These are phyloP conservation scores for Pinus taeda DNA, from an alignment of 75 land plant species.

Conservation along the genomic window DNA sequence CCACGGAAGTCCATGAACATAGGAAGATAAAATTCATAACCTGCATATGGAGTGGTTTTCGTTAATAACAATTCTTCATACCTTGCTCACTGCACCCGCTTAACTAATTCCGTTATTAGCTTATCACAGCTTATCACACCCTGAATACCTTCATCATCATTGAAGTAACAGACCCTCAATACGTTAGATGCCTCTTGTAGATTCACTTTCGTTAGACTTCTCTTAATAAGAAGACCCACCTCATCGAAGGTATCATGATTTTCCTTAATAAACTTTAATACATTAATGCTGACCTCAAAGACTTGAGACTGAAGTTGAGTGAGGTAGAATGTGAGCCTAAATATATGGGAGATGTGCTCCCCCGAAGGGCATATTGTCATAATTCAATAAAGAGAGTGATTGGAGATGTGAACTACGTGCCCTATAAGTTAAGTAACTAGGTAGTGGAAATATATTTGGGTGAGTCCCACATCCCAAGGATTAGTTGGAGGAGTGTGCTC, in stretches of 20 bases:
- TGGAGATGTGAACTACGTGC: too few relatives aligned
- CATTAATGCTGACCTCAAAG: background rate
- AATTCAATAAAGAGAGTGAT: too few relatives aligned
- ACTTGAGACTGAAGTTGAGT: conserved; percentile 4
- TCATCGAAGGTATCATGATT: conserved; percentile 4
- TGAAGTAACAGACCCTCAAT: conserved; percentile 10
- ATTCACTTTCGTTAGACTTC: background rate
- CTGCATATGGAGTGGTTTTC: conserved; percentile 10
- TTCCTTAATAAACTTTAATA: background rate
- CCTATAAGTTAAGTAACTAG: too few relatives aligned
- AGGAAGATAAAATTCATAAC: conserved; percentile 17
- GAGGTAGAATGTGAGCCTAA: too few relatives aligned
- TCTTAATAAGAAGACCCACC: conserved; percentile 9
- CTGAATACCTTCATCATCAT: background rate
- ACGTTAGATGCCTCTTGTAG: background rate
- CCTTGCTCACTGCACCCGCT: conserved; percentile 4
- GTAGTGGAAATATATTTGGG: too few relatives aligned
- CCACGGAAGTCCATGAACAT: conserved; percentile 26
- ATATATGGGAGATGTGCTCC: too few relatives aligned
- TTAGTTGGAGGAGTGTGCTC: too few relatives aligned
- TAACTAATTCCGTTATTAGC: conserved; percentile 3
- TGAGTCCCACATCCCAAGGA: too few relatives aligned
- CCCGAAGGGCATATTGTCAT: too few relatives aligned
- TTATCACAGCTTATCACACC: background rate
- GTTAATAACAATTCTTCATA: conserved; percentile 17